Conservation (phyloP, 352 stramenopile genomes). For the Elongisporangium prolatum region DNA sequence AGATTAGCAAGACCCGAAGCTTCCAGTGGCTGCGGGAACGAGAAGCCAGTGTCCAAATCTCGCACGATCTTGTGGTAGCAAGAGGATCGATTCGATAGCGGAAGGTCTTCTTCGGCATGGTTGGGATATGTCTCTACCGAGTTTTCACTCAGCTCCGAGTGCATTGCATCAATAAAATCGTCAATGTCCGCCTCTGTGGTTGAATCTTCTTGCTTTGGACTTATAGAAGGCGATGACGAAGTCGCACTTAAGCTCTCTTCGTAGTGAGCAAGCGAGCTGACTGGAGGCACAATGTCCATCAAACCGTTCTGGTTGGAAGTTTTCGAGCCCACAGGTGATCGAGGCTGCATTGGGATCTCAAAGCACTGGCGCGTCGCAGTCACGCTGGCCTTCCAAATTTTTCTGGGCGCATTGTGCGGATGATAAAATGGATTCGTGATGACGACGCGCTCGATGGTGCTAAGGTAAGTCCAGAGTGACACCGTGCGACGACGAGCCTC, state of each 20-base stretch:
- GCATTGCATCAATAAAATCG: neutral
- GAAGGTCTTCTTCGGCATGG: neutral
- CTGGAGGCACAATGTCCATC: neutral
- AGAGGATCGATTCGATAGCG: constrained; percentile 6
- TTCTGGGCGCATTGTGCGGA: constrained; percentile 29
- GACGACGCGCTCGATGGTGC: constrained; percentile 47
- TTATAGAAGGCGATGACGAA: neutral
- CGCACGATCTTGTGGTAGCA: constrained; percentile 48
- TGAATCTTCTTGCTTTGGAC: neutral
- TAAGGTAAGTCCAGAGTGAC: constrained; percentile 78
- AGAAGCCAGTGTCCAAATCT: constrained; percentile 50
- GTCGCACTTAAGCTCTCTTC: neutral
- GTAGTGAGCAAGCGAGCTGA: neutral
- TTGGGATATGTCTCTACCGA: neutral
- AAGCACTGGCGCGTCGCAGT: constrained; percentile 57
- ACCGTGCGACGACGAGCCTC: constrained; percentile 47
- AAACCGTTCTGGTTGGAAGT: neutral
- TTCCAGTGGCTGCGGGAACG: constrained; percentile 42
- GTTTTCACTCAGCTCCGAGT: neutral
- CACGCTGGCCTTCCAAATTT: constrained; percentile 49
- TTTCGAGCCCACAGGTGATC: neutral
- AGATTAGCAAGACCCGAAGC: constrained; percentile 20
- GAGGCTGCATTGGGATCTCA: constrained; percentile 23
- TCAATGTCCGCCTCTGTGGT: neutral
- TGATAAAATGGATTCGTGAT: constrained; percentile 78